Evolutionary conservation across 345 rosid species (phyloP), one percentile per base, ranked within the genome.

Genomic region (Eucalyptus sp.): DNA sequence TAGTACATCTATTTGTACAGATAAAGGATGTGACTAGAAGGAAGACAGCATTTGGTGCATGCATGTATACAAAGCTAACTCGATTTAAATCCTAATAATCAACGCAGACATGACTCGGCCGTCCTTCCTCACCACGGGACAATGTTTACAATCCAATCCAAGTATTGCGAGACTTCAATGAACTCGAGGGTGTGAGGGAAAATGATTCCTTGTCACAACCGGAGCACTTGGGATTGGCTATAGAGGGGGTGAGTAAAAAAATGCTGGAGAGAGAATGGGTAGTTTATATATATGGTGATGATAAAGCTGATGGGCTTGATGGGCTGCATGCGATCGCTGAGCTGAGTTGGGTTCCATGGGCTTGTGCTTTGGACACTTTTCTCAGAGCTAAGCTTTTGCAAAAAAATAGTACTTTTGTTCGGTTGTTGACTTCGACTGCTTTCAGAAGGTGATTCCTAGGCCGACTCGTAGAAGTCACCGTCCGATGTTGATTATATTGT

Each of bases 91-190:
- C 16, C 7, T 29, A 29, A 1, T 62, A 29, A 62, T 62, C 33
- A 11, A 62, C 8, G 13, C n/a, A 25, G 0, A 27, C 0, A 7
- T 11, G 0, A 58, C 64, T 25, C 2, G 15, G n/a, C 64, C n/a
- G 13, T 58, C 2, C 2, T 58, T 58, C 64, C 1, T 25, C 14
- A 0, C 25, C n/a, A 11, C 14, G 14, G 14, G 64, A 58, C 29
- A 58, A 62, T 62, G 68, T 10, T 29, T 13, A 29, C 31, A 29
- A 29, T 29, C 68, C 33, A 29, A 62, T 29, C 9, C 0, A 0
- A 29, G 68, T 12, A 29, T 13, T 62, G 0, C 1, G 33, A 29
- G 68, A 29, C 17, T 5, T 62, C 33, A 3, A 11, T 27, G 68
- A 27, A 60, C 31, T 27, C 31, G 68, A 27, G n/a, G 68, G 33